phyloP scores from a whole-genome alignment of 1,284 basidiomycete species.

The Schizophyllum commune region DNA sequence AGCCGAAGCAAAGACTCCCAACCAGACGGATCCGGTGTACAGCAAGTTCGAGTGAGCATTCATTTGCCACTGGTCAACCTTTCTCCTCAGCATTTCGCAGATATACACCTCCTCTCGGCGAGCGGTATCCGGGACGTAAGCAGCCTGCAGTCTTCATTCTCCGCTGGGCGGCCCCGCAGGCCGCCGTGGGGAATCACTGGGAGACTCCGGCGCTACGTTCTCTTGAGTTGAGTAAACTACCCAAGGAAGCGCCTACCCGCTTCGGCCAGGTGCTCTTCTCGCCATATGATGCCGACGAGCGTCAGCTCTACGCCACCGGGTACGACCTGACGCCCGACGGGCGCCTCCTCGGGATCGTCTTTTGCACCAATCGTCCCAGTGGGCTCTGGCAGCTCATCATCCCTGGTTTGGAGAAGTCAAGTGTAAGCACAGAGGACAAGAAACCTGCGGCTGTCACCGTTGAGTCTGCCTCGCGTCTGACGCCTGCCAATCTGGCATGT shows the following conservation, averaged over 20 bases:
- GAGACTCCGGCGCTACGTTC: not conserved
- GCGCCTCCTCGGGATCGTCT: conserved; percentile 50
- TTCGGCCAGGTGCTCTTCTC: conserved; percentile 54
- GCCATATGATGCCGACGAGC: conserved; percentile 22
- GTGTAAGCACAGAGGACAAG: conserved; percentile 1
- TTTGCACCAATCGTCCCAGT: conserved; percentile 56
- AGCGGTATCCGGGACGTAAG: conserved; percentile 40
- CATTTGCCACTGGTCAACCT: not conserved
- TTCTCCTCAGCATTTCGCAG: conserved; percentile 5
- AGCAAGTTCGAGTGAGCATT: conserved; percentile 3
- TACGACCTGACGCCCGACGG: conserved; percentile 52
- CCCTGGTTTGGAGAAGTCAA: conserved; percentile 3
- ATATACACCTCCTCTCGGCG: conserved; percentile 49
- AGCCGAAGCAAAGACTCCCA: conserved; percentile 41
- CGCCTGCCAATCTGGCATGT: conserved; percentile 34
- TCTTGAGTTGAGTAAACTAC: conserved; percentile 1
- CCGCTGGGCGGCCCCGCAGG: conserved; percentile 25
- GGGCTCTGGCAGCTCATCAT: conserved; percentile 46
- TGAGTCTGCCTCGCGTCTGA: conserved; percentile 29
- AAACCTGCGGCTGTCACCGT: not conserved
- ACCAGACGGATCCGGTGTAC: conserved; percentile 37
- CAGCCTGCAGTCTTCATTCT: conserved; percentile 43
- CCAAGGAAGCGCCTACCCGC: conserved; percentile 15
- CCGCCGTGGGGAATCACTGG: not conserved
- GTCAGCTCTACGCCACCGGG: conserved; percentile 47